Evolutionary conservation across 306 rosid species (phyloP).

Genomic region (Gillenia trifoliata): DNA sequence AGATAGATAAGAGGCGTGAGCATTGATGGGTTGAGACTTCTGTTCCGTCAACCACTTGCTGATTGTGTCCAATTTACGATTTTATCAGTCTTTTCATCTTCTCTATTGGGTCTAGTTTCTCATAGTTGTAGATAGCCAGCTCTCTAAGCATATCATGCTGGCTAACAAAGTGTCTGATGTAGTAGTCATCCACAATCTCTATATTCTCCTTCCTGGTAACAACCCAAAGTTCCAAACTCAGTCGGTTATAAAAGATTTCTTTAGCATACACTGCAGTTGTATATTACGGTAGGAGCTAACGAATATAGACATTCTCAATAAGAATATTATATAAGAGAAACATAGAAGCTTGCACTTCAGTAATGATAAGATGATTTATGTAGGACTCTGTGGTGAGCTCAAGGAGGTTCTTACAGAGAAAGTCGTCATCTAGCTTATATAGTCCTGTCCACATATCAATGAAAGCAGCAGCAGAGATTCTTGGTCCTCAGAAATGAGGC

Average conservation of each 20-base stretch:
- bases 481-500: constrained; percentile 59
- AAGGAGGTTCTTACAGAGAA: constrained; percentile 27
- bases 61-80: constrained; percentile 26
- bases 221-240: neutral
- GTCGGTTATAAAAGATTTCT: neutral
- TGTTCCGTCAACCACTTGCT: constrained; percentile 45
- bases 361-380: constrained; percentile 16
- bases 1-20: constrained; percentile 46
- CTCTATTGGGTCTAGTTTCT: constrained; percentile 23
- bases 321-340: constrained; percentile 35
- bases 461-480: constrained; percentile 53
- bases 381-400: constrained; percentile 30
- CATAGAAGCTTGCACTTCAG: neutral
- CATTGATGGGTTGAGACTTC: constrained; percentile 27
- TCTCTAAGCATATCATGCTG: constrained; percentile 59
- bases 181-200: constrained; percentile 29
- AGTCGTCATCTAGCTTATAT: constrained; percentile 32
- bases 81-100: constrained; percentile 33
- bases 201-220: constrained; percentile 33
- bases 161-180: constrained; percentile 33
- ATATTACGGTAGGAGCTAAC: constrained; percentile 18
- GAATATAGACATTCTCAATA: constrained; percentile 28
- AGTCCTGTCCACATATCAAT: constrained; percentile 57
- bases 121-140: constrained; percentile 40
- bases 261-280: neutral